phyloP scores from a whole-genome alignment of 768 basidiomycete species.

The Kwoniella botswanensis region DNA sequence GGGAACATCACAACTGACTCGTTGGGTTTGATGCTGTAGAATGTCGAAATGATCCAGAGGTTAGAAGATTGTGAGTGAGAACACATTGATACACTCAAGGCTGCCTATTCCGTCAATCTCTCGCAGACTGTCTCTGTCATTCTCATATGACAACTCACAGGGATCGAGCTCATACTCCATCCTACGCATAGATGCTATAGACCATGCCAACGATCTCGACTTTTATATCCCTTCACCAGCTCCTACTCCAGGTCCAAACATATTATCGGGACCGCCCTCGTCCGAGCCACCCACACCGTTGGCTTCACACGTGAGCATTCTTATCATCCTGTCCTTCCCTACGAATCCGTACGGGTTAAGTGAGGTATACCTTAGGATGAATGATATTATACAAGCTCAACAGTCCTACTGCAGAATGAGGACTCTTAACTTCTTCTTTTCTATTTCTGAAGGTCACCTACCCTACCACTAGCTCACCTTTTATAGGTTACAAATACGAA shows the following conservation, averaged over 20 bases:
- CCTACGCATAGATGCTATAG: conserved; percentile 27
- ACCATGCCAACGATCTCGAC: conserved; percentile 24
- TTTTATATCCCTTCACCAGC: conserved; percentile 29
- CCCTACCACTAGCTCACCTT: neutral
- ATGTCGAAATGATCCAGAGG: conserved; percentile 42
- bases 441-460: neutral
- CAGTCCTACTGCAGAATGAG: conserved; percentile 8
- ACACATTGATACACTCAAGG: too few species aligned
- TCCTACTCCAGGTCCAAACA: conserved; percentile 26
- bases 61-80: conserved; percentile 44
- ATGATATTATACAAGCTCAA: conserved; percentile 2
- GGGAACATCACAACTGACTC: conserved; percentile 14
- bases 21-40: conserved; percentile 20
- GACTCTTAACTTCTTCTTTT: conserved; percentile 3
- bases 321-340: too few species aligned
- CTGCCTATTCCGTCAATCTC: too few species aligned
- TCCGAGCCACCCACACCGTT: conserved; percentile 14
- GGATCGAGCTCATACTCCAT: neutral
- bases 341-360: too few species aligned
- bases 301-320: neutral
- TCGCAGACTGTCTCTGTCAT: too few species aligned
- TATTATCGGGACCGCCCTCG: neutral
- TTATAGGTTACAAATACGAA: too few species aligned
- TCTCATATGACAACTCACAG: too few species aligned
- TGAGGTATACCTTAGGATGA: conserved; percentile 1